phyloP scores from a whole-genome alignment of 192 early-diverging fungal genomes.

The Backusella luteola region DNA sequence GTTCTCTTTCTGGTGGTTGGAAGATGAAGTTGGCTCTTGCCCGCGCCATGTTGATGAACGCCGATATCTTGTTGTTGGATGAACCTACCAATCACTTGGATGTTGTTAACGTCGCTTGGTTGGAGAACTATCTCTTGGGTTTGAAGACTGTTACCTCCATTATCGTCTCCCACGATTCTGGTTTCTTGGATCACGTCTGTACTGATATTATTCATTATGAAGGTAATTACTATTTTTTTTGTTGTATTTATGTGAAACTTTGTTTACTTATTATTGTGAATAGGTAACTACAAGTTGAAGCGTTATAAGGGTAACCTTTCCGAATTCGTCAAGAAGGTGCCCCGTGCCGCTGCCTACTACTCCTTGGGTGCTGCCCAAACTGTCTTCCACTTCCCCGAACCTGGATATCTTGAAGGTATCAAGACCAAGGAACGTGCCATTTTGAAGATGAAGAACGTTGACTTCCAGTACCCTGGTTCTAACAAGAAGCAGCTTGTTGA shows the following conservation, averaged over 20 bases:
- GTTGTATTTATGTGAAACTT: too few relatives aligned
- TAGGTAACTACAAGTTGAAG: slow-evolving; percentile 61
- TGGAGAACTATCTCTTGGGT: slow-evolving; percentile 69
- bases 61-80: slow-evolving; percentile 82
- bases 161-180: slow-evolving; percentile 87
- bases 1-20: slow-evolving; percentile 84
- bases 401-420: slow-evolving; percentile 74
- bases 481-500: slow-evolving; percentile 57
- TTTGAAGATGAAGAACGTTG: slow-evolving; percentile 71
- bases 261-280: too few relatives aligned
- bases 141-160: slow-evolving; percentile 76
- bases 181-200: slow-evolving; percentile 79
- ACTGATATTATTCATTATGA: slow-evolving; percentile 88
- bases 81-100: slow-evolving; percentile 89
- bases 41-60: slow-evolving; percentile 82
- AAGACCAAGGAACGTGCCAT: slow-evolving; percentile 75
- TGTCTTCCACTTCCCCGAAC: slow-evolving; percentile 71
- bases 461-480: slow-evolving; percentile 70
- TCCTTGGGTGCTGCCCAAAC: slow-evolving; percentile 63
- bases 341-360: slow-evolving; percentile 79
- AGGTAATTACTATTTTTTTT: slow-evolving; percentile 9
- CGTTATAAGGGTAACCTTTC: slow-evolving; percentile 78
- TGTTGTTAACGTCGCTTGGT: slow-evolving; percentile 61
- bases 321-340: slow-evolving; percentile 74
- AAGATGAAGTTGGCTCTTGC: slow-evolving; percentile 89